Conservation (phyloP, 768 basidiomycete genomes). For the Mycena belliarum region DNA sequence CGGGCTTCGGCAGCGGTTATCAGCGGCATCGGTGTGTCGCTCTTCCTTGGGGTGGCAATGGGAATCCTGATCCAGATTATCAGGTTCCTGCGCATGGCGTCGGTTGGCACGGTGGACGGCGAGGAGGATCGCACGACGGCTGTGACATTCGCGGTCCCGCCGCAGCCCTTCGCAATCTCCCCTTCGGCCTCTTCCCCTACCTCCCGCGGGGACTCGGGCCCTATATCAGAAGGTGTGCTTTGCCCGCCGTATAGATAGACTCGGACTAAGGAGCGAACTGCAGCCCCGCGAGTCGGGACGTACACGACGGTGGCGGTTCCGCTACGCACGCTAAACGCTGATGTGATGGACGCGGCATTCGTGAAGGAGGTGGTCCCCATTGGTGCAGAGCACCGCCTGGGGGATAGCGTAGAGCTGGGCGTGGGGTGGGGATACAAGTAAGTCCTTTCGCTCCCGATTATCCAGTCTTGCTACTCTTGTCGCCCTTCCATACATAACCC, state of each 20-base stretch:
- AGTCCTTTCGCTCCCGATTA: not conserved
- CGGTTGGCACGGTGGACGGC: slow-evolving; percentile 30
- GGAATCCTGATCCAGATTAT: not conserved
- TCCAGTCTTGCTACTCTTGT: no score
- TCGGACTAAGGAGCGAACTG: not conserved
- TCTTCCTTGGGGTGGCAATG: not conserved
- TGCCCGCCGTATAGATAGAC: no score
- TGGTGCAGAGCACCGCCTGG: slow-evolving; percentile 64
- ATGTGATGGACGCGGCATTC: slow-evolving; percentile 88
- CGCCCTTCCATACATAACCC: no score
- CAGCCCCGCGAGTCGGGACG: slow-evolving; percentile 27
- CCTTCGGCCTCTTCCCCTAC: slow-evolving; percentile 6
- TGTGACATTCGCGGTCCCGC: slow-evolving; percentile 15
- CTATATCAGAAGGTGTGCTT: no score
- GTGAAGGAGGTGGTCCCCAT: slow-evolving; percentile 75
- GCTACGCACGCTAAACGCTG: slow-evolving; percentile 61
- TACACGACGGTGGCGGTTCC: slow-evolving; percentile 67
- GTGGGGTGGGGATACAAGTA: slow-evolving; percentile 89
- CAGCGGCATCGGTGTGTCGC: slow-evolving; percentile 75
- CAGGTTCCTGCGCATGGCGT: slow-evolving; percentile 78
- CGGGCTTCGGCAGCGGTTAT: slow-evolving; percentile 79
- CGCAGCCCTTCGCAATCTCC: slow-evolving; percentile 25
- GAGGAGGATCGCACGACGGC: slow-evolving; percentile 10
- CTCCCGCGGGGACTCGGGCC: no score
- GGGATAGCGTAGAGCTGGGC: slow-evolving; percentile 76